A percentile compares a stretch with the other conserved stretches of the same genome.
phyloP scores from a whole-genome alignment of 345 rosid species.

The Boechera divaricarpa region DNA sequence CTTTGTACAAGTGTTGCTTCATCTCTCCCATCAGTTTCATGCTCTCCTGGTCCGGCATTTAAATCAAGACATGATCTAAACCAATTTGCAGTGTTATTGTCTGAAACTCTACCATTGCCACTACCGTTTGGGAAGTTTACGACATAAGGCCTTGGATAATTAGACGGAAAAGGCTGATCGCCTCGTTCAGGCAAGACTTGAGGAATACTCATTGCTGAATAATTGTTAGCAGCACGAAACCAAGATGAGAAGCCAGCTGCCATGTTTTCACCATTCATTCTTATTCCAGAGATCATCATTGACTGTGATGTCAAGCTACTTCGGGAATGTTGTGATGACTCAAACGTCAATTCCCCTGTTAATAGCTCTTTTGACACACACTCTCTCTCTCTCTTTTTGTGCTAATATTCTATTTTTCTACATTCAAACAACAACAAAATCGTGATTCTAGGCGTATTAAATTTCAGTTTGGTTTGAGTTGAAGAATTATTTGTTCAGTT shows the following conservation, averaged over 20 bases:
- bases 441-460: not conserved
- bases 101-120: constrained; percentile 45
- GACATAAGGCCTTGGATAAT: constrained; percentile 64
- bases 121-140: constrained; percentile 67
- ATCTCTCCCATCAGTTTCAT: constrained; percentile 74
- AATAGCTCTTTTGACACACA: constrained; percentile 16
- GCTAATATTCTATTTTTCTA: not conserved
- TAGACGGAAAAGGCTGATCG: constrained; percentile 68
- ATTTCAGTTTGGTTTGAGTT: not conserved
- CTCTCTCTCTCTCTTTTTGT: not conserved
- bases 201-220: constrained; percentile 64
- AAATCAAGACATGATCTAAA: constrained; percentile 74
- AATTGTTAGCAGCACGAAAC: constrained; percentile 65
- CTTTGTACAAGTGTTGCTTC: constrained; percentile 54
- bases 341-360: constrained; percentile 32
- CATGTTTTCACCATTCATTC: constrained; percentile 55
- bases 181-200: constrained; percentile 69
- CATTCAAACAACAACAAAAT: no score
- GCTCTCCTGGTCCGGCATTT: constrained; percentile 81
- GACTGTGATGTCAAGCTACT: constrained; percentile 59
- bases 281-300: constrained; percentile 53
- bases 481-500: not conserved
- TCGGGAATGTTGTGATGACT: constrained; percentile 59
- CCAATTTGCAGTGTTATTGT: constrained; percentile 66
- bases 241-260: constrained; percentile 66